phyloP scores from a whole-genome alignment of 2,329 filamentous ascomycete species.

The Scedosporium boydii region DNA sequence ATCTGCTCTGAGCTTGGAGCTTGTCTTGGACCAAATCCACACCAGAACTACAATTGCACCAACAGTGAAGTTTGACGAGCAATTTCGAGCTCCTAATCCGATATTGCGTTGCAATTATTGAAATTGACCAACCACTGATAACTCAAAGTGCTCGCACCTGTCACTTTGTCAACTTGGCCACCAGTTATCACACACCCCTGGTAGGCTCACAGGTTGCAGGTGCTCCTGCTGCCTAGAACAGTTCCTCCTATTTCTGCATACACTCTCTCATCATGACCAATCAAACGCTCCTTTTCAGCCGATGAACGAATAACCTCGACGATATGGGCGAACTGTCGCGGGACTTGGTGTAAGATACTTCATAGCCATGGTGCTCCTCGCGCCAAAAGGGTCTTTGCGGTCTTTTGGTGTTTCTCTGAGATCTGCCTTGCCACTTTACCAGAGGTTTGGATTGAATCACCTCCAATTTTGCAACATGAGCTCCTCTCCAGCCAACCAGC shows the following conservation, averaged over 20 bases:
- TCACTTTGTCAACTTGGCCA: not conserved
- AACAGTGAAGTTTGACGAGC: no score
- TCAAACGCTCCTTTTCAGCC: not conserved
- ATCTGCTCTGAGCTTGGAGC: no score
- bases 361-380: not conserved
- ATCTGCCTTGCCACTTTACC: not conserved
- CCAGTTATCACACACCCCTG: not conserved
- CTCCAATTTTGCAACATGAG: conserved; percentile 1
- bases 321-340: not conserved
- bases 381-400: not conserved
- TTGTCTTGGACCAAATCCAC: no score
- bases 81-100: no score
- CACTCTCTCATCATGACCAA: not conserved
- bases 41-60: no score
- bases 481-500: not conserved
- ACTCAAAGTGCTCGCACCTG: no score
- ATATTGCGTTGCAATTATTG: no score
- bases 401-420: not conserved
- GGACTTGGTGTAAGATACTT: not conserved
- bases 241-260: not conserved
- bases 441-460: not conserved
- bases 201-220: not conserved
- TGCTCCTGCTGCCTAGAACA: not conserved
- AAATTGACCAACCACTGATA: no score
- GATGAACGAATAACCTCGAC: not conserved